phyloP scores from a whole-genome alignment of 176 grass and related monocot species.

The barley (Hordeum vulgare) region MorexV3_pseudomolecules_assembly NC_058521.1:10005344-10005843 shows the following conservation, averaged over 20 bases:
- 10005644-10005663: not conserved
- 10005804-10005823: constrained; percentile 82
- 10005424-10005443: not conserved
- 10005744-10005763: constrained; percentile 86
- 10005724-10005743: constrained; percentile 1
- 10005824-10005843: constrained; percentile 10
- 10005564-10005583: not conserved
- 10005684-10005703: constrained; percentile 6
- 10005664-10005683: not conserved
- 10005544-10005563: not conserved
- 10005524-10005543: not conserved
- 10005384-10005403: too few species aligned
- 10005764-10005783: constrained; percentile 99
- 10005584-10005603: not conserved
- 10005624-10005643: not conserved
- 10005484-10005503: not conserved
- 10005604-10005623: not conserved
- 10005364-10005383: too few species aligned
- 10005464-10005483: not conserved
- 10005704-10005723: not conserved
- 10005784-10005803: constrained; percentile 98
- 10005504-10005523: not conserved
- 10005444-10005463: not conserved
- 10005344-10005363: too few species aligned
- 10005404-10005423: too few species aligned